phyloP scores from a whole-genome alignment of 345 rosid species.

The Euphorbia peplus region DNA sequence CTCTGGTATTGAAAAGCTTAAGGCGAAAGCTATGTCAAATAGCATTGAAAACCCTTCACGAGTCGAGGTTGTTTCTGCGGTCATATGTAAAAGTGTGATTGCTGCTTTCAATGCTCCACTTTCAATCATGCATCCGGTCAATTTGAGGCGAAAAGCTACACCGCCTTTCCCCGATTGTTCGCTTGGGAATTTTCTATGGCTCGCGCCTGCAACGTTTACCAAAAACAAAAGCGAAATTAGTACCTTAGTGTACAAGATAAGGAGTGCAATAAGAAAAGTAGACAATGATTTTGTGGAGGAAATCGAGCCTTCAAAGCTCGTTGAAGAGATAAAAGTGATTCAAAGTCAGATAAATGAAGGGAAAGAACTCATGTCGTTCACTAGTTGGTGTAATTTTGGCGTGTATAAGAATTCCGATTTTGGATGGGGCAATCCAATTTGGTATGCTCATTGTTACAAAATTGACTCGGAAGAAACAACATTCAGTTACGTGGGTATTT shows the following conservation, averaged over 20 bases:
- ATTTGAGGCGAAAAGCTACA: not conserved
- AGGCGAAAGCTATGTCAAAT: conserved; percentile 21
- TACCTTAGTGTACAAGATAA: not conserved
- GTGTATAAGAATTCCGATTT: conserved; percentile 24
- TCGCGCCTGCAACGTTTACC: not conserved
- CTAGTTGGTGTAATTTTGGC: conserved; percentile 25
- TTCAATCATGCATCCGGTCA: not conserved
- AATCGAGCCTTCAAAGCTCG: not conserved
- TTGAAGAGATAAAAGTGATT: not conserved
- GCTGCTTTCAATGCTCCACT: conserved; percentile 23
- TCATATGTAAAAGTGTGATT: conserved; percentile 38
- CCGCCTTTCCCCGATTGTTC: not conserved
- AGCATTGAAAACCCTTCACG: conserved; percentile 35
- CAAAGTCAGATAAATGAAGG: not conserved
- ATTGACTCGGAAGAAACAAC: not conserved
- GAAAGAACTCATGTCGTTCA: conserved; percentile 15
- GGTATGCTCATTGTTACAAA: not conserved
- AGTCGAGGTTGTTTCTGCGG: conserved; percentile 47
- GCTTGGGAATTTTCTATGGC: not conserved
- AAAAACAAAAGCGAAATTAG: not conserved
- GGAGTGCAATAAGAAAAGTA: not conserved
- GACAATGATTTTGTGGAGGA: not conserved
- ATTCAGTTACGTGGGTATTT: not conserved
- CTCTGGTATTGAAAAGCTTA: conserved; percentile 28
- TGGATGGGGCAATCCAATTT: conserved; percentile 30